A percentile compares a stretch with the other conserved stretches of the same genome.
Evolutionary conservation across 2,329 filamentous ascomycete species (phyloP).

Genomic region (Cladophialophora psammophila): DNA sequence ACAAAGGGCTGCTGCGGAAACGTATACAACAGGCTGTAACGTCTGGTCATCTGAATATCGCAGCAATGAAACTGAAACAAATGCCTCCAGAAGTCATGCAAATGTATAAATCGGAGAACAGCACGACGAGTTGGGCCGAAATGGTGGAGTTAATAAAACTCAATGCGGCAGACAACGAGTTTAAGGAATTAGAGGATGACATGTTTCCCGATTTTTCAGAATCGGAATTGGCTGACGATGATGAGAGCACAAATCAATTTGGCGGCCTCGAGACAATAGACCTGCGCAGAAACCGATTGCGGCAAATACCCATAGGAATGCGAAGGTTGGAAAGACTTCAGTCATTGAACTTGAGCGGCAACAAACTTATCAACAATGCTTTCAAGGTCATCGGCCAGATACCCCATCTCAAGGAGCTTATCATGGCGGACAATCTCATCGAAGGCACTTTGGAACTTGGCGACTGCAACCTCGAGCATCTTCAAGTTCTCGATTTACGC

Average conservation of each 20-base stretch:
- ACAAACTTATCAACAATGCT: constrained; percentile 75
- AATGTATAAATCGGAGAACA: constrained; percentile 81
- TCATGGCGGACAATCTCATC: constrained; percentile 78
- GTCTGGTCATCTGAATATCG: constrained; percentile 85
- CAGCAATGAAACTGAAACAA: constrained; percentile 78
- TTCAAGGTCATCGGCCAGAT: constrained; percentile 79
- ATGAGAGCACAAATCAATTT: constrained; percentile 79
- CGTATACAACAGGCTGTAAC: constrained; percentile 75
- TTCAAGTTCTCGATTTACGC: constrained; percentile 84
- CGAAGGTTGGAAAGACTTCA: constrained; percentile 76
- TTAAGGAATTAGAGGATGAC: constrained; percentile 74
- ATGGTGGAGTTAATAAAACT: constrained; percentile 85
- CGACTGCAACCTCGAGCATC: constrained; percentile 68
- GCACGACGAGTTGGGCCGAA: constrained; percentile 81
- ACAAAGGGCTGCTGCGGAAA: constrained; percentile 73
- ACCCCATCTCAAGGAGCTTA: constrained; percentile 75
- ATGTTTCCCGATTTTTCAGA: constrained; percentile 77
- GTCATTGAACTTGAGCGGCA: constrained; percentile 83
- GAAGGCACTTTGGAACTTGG: constrained; percentile 70
- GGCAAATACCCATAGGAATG: constrained; percentile 75
- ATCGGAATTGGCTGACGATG: constrained; percentile 65
- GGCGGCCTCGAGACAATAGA: constrained; percentile 81
- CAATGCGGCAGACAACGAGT: constrained; percentile 87
- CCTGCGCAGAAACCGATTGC: constrained; percentile 82
- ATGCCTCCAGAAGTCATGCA: constrained; percentile 83